Evolutionary conservation across 805 yeast genomes (phyloP).

Genomic region (Candida piceae): DNA sequence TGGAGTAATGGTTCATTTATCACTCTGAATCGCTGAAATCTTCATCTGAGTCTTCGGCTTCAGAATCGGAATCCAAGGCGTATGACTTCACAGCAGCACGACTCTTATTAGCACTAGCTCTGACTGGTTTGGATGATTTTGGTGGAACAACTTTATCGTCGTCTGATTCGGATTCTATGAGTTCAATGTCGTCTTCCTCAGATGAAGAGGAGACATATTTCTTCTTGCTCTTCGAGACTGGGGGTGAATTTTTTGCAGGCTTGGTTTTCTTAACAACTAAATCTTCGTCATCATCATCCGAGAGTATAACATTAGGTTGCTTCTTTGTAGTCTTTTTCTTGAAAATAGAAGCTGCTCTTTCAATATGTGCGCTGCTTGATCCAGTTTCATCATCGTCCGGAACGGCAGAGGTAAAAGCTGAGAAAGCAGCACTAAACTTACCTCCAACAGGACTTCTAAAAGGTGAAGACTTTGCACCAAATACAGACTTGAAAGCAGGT

Average conservation of each 20-base stretch:
- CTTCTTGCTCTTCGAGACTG: constrained; percentile 3
- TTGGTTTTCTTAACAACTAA: neutral
- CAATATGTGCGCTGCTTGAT: constrained; percentile 5
- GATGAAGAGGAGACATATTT: neutral
- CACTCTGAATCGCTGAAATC: too few species aligned
- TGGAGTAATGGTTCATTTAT: neutral
- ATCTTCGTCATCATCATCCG: constrained; percentile 7
- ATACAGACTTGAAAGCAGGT: constrained; percentile 29
- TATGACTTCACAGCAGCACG: constrained; percentile 16
- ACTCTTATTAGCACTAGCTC: constrained; percentile 10
- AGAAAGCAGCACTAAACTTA: constrained; percentile 20
- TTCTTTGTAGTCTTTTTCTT: constrained; percentile 4
- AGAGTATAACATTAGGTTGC: constrained; percentile 1
- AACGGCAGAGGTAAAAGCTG: constrained; percentile 8
- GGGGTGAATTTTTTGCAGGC: neutral
- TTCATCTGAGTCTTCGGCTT: constrained; percentile 10
- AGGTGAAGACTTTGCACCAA: constrained; percentile 23
- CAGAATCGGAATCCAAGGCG: constrained; percentile 9
- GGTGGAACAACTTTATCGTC: too few species aligned
- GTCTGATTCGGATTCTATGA: too few species aligned
- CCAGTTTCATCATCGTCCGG: constrained; percentile 2
- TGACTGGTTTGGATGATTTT: constrained; percentile 8
- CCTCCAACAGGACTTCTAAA: constrained; percentile 3
- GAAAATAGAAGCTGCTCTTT: constrained; percentile 15
- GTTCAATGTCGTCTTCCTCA: constrained; percentile 8